Evolutionary conservation across 169 alveolate genomes (phyloP), one percentile per base, ranked within the genome.

Genomic region (Cryptosporidium sp.): DNA sequence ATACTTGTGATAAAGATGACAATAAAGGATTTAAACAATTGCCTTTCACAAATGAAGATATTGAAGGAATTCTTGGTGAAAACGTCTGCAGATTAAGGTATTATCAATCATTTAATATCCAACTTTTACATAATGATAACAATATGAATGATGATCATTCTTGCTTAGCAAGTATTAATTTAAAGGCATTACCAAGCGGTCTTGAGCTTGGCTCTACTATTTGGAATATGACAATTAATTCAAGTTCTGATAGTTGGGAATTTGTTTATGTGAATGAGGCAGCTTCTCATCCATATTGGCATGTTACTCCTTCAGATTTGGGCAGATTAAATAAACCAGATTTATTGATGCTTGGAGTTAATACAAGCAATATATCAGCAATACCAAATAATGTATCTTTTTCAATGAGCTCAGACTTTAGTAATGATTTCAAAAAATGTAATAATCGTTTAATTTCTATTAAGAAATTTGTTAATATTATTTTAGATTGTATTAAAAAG

Each of bases 241-340:
- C 89, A 21, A 39, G 8, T 31, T 37, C 48, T 29, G 89, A 73
- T 26, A 58, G 51, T 41, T 61, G 75, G 89, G 89, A 80, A n/a
- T 62, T 80, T 41, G 80, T 29, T 23, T 80, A 80, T 62, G 89
- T 65, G 2, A 48, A 29, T 21, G 80, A 80, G 9, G 35, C 69
- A 1, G 75, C 50, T 8, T 80, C 89, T 12, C 75, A 59, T 80
- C 89, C 89, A 21, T 80, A 80, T 80, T 80, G 89, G 89, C 89
- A 80, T 52, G 89, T 80, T 29, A 80, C 89, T 37, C 89, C 89
- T n/a, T 59, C 89, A 29, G 89, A 80, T 50, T 33, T 80, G 9
- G 55, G 89, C 26, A 59, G 75, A 41, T 23, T 80, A 31, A 80
- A 80, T 48, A 41, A 50, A 21, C 89, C 89, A 35, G 89, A 80